Percentiles rank a stretch among this genome's conserved stretches.
Conservation (phyloP, 495 filamentous ascomycete species). For the Aspergillus coremiiformis region DNA sequence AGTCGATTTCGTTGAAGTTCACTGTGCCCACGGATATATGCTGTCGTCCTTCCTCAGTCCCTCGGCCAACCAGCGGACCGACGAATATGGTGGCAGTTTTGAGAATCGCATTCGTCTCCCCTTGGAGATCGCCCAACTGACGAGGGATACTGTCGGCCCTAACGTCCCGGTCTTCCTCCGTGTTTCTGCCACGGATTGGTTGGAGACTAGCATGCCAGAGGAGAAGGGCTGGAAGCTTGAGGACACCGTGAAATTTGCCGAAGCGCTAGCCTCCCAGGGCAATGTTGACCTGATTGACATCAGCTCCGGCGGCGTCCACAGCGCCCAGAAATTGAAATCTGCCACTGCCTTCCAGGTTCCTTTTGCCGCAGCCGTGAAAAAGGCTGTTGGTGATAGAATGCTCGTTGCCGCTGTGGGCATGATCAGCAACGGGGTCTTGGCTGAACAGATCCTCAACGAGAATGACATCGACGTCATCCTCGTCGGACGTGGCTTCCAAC, state of each 20-base stretch:
- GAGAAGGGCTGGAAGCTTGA: conserved; percentile 50
- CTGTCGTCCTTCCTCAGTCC: conserved; percentile 57
- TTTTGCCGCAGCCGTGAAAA: conserved; percentile 52
- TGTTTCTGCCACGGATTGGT: conserved; percentile 53
- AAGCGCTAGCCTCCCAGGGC: conserved; percentile 43
- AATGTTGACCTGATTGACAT: conserved; percentile 58
- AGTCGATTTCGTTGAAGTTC: conserved; percentile 51
- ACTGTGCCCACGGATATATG: conserved; percentile 58
- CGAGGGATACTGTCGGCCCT: conserved; percentile 47
- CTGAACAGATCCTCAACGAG: conserved; percentile 47
- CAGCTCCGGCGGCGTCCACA: conserved; percentile 51
- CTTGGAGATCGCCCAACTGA: conserved; percentile 49
- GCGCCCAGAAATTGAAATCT: conserved; percentile 43
- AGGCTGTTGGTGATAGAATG: conserved; percentile 51
- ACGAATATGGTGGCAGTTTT: conserved; percentile 56
- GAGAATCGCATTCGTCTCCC: conserved; percentile 52
- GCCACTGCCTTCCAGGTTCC: conserved; percentile 53
- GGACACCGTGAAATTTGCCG: conserved; percentile 48
- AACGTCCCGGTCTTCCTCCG: conserved; percentile 61
- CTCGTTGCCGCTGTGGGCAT: conserved; percentile 54
- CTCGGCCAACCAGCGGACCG: conserved; percentile 50
- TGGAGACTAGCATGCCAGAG: conserved; percentile 38
- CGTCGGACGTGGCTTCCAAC: conserved; percentile 59
- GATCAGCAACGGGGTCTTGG: conserved; percentile 51
- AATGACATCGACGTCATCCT: conserved; percentile 52